Base-by-base conservation (phyloP, 2,329 filamentous ascomycete species). In the Aspergillus sp. region DNA sequence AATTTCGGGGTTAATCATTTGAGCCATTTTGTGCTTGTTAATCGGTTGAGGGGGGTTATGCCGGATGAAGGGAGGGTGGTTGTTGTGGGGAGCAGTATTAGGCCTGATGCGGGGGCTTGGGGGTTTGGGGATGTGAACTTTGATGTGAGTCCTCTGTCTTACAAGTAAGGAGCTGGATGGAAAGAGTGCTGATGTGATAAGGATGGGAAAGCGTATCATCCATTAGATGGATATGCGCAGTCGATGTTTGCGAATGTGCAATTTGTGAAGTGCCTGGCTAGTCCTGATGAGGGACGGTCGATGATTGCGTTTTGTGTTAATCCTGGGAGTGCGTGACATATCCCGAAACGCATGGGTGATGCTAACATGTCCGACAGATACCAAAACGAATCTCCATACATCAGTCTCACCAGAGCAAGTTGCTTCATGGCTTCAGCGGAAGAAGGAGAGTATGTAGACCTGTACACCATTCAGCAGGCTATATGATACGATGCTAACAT, bases 1-100 rank as follows among this genome's bases (percentile, higher is more conserved):
- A 58, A 62, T 47, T 60, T 62, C 32, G 56, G 60, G 50, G 47
- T 45, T 30, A 62, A 62, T 17, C 60, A 61, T 46, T 47, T 62
- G 7, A 47, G 49, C 13, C 53, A 60, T 46, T 62, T 60, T 41
- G 38, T 62, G 44, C 41, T 61, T 9, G 41, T 60, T 9, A 60
- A 56, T 46, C 7, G 45, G 9, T 30, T 61, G n/a, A 10, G 55
- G 27, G 50, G 52, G 17, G 7, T n/a, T 4, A 50, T 59, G 53
- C 23, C 43, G 10, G 38, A 32, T 7, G 47, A 42, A 3, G 47
- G 55, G 10, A 51, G 54, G 25, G 49, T 58, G 3, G 58, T 61
- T 5, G 27, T 60, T 27, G 52, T 61, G 30, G 53, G 52, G n/a
- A 54, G 53, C 10, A 56, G 55, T 48, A 44, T 61, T 15, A 38